These are phyloP conservation scores for Tetrahymena borealis DNA, from an alignment of 73 alveolate genomes.

Conservation along the genomic window DNA sequence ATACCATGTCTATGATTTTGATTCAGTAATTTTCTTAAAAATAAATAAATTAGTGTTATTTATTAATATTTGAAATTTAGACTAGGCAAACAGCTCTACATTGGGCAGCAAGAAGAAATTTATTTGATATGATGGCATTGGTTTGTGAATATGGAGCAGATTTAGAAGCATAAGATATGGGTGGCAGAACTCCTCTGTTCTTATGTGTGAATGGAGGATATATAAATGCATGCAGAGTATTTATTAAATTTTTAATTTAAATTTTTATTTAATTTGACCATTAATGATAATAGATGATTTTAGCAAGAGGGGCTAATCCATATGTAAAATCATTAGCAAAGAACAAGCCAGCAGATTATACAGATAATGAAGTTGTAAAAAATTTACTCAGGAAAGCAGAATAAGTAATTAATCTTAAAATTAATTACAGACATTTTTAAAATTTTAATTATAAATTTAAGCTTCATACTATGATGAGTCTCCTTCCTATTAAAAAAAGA, in stretches of 20 bases:
- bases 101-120: conserved; percentile 56
- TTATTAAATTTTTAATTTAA: not conserved
- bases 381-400: not conserved
- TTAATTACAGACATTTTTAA: not conserved
- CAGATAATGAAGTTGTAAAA: not conserved
- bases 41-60: not conserved
- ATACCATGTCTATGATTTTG: conserved; percentile 54
- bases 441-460: not conserved
- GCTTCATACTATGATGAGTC: not conserved
- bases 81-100: conserved; percentile 55
- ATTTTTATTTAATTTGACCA: not conserved
- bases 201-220: not conserved
- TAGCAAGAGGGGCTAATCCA: not conserved
- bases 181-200: conserved; percentile 52
- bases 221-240: not conserved
- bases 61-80: not conserved
- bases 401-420: not conserved
- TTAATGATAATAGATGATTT: not conserved
- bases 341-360: not conserved
- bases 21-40: not conserved
- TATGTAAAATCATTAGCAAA: not conserved
- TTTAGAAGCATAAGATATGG: conserved; percentile 55
- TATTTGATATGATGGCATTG: conserved; percentile 43
- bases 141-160: conserved; percentile 52
- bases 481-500: not conserved